A percentile compares a stretch with the other conserved stretches of the same genome.
phyloP scores from a whole-genome alignment of 768 basidiomycete species.

The Trametes cubensis region DNA sequence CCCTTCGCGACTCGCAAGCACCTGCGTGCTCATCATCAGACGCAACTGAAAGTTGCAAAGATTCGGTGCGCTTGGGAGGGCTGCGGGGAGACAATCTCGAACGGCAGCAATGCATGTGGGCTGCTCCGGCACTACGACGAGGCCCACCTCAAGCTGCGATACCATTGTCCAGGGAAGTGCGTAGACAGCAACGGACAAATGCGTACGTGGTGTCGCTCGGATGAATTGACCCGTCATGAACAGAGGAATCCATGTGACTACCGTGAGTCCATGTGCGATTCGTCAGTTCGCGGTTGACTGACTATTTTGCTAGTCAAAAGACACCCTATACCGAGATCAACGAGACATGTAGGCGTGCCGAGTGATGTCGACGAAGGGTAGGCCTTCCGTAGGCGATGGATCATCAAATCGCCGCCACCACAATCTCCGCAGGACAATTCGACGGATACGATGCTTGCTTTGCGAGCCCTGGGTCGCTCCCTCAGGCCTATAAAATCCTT shows the following conservation, averaged over 20 bases:
- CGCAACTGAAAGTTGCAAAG: background rate
- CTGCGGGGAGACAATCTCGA: background rate
- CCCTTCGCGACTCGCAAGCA: background rate
- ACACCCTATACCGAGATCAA: too few relatives aligned
- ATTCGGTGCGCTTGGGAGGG: background rate
- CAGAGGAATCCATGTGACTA: background rate
- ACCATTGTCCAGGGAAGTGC: slow-evolving; percentile 1
- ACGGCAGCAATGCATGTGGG: background rate
- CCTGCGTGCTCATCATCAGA: background rate
- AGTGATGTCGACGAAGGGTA: too few relatives aligned
- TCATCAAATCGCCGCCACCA: too few relatives aligned
- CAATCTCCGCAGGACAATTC: too few relatives aligned
- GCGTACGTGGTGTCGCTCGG: background rate
- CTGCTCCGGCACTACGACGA: background rate
- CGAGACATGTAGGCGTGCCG: too few relatives aligned
- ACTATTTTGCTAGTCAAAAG: too few relatives aligned
- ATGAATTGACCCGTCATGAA: background rate
- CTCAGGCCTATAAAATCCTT: too few relatives aligned
- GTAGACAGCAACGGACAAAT: background rate
- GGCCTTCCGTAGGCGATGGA: too few relatives aligned
- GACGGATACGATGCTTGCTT: too few relatives aligned
- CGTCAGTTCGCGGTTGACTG: background rate
- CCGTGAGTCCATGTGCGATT: background rate
- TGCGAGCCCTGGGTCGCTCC: too few relatives aligned
- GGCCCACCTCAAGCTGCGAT: background rate